Evolutionary conservation across 108 stramenopile species (phyloP), one percentile per base, ranked within the genome.

Genomic region (Fistulifera pelliculosa): DNA sequence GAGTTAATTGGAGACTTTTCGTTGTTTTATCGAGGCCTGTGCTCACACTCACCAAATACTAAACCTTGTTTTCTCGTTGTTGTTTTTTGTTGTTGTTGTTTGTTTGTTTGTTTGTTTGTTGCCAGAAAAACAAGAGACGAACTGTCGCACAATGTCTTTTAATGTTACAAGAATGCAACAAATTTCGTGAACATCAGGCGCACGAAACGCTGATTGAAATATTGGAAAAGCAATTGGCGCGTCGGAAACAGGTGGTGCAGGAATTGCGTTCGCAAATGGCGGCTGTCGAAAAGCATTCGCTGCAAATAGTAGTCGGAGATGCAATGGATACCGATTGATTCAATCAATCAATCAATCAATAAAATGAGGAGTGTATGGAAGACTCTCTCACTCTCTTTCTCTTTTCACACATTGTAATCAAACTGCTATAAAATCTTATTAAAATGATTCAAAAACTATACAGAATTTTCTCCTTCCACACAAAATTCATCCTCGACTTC

Each of bases 141-240:
- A 59, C 65, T 92, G 1, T 76, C 81, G 16, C 84, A 92, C 67
- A 85, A 85, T 51, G 51, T 87, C 0, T 87, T 64, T 71, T 87
- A 7, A 87, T 92, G 83, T 51, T 92, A 24, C 81, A 92, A 65
- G 86, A 87, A 73, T 81, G 84, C 49, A 92, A 92, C 61, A 92
- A 91, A 66, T 87, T 92, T 62, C 68, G 90, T 6, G 90, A 92
- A 58, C 90, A 92, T 70, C 90, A 92, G 68, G 76, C 83, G 0
- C 69, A 85, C 11, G 90, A 92, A 50, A 38, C 83, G 38, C 41
- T 92, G 52, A 92, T 92, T 50, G 68, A 67, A 41, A 56, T 84
- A 11, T 47, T 92, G 38, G 83, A 92, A 56, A 60, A 69, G 38
- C 86, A 92, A 58, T 47, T 87, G 44, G 63, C 62, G 47, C 65